Percentiles rank a stretch among this genome's conserved stretches.
Evolutionary conservation across 202 grass and related monocot genomes (phyloP).

Genomic region (Digitaria exilis): DNA sequence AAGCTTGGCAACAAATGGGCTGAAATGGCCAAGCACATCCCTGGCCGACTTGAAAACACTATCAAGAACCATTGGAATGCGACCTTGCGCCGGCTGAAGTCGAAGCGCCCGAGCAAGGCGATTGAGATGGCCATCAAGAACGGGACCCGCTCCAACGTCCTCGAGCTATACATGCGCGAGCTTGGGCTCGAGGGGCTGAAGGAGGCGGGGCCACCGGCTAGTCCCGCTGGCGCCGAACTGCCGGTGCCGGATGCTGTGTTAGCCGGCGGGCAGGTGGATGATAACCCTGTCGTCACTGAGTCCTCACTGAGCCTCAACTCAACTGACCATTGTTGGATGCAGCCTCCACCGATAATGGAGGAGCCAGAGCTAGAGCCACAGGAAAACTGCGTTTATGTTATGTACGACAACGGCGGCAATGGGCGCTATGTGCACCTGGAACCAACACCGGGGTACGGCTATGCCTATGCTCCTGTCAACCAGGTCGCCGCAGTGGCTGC

Average conservation of each 20-base stretch:
- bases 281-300: background rate
- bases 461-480: background rate
- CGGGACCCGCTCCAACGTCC: background rate
- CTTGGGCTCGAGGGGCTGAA: background rate
- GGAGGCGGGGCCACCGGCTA: background rate
- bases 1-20: constrained; percentile 50
- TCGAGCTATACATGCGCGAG: constrained; percentile 2
- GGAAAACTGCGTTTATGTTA: background rate
- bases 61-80: constrained; percentile 64
- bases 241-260: background rate
- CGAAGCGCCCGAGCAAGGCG: constrained; percentile 1
- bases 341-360: background rate
- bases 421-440: background rate
- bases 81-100: constrained; percentile 20
- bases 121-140: background rate
- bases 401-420: background rate
- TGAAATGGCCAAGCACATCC: constrained; percentile 38
- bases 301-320: background rate
- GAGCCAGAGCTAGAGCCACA: background rate
- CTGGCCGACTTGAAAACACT: constrained; percentile 47
- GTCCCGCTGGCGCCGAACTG: background rate
- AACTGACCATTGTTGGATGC: background rate
- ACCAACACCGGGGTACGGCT: background rate
- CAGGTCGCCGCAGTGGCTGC: background rate
- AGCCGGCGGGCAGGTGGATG: background rate